phyloP scores from a whole-genome alignment of 352 stramenopile species.

The Globisporangium alternatum region DNA sequence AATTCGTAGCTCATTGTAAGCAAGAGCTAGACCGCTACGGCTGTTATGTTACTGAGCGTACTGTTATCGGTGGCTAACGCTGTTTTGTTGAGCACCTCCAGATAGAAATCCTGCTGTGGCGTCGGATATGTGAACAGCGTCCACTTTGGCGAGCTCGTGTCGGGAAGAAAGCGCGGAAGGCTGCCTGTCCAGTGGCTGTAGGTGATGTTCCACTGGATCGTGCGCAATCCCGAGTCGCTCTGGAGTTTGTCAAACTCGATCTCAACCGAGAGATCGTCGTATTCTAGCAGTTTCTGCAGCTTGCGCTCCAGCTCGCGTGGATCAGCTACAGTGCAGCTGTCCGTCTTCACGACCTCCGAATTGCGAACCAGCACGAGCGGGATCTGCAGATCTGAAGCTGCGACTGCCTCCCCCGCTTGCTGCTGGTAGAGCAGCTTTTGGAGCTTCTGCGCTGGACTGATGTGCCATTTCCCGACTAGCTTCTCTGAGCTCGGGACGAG shows the following conservation, averaged over 20 bases:
- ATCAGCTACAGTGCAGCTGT: slow-evolving; percentile 21
- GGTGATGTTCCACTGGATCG: slow-evolving; percentile 31
- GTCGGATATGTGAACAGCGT: slow-evolving; percentile 29
- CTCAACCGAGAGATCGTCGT: slow-evolving; percentile 36
- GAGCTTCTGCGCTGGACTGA: slow-evolving; percentile 18
- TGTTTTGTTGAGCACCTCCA: slow-evolving; percentile 13
- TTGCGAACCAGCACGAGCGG: slow-evolving; percentile 21
- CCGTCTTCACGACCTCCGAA: slow-evolving; percentile 16
- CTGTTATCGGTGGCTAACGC: not conserved
- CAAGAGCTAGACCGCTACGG: slow-evolving; percentile 1
- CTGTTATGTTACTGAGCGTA: not conserved
- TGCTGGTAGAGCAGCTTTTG: slow-evolving; percentile 42
- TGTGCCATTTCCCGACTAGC: slow-evolving; percentile 35
- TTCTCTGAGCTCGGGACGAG: slow-evolving; percentile 28
- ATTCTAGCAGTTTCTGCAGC: slow-evolving; percentile 33
- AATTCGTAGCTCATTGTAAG: not conserved
- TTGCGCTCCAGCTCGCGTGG: slow-evolving; percentile 21
- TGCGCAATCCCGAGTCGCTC: slow-evolving; percentile 9
- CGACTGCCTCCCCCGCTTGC: not conserved
- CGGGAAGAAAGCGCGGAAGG: slow-evolving; percentile 27
- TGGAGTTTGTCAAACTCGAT: slow-evolving; percentile 22
- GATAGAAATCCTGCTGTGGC: slow-evolving; percentile 2
- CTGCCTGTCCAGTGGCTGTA: slow-evolving; percentile 33
- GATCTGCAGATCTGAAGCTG: slow-evolving; percentile 15
- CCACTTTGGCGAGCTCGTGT: slow-evolving; percentile 22